A percentile compares a stretch with the other conserved stretches of the same genome.
Evolutionary conservation across 2,329 filamentous ascomycete species (phyloP).

Genomic region (Biscogniauxia marginata): DNA sequence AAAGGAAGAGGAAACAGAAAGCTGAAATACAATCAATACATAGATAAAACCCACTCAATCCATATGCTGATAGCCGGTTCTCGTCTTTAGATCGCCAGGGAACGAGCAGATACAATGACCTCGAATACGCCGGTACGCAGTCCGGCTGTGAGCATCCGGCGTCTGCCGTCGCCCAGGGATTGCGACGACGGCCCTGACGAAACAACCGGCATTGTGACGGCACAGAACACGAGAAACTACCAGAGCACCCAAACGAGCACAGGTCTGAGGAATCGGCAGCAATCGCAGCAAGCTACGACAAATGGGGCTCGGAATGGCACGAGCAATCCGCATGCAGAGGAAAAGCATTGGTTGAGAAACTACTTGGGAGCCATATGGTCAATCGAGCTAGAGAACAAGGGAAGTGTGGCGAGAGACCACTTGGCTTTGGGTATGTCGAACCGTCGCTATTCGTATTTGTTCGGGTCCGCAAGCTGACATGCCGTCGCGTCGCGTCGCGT

Average conservation of each 20-base stretch:
- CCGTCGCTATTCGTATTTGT: neutral
- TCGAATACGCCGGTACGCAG: constrained; percentile 19
- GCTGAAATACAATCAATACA: neutral
- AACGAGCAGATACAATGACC: constrained; percentile 43
- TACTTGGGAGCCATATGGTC: constrained; percentile 51
- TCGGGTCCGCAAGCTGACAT: constrained; percentile 12
- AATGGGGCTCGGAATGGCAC: constrained; percentile 22
- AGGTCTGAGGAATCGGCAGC: constrained; percentile 21
- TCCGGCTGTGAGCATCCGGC: constrained; percentile 21
- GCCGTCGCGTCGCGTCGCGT: neutral
- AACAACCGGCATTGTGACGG: constrained; percentile 40
- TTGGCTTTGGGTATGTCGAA: constrained; percentile 65
- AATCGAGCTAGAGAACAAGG: constrained; percentile 82
- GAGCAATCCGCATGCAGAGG: constrained; percentile 15
- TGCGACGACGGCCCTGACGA: constrained; percentile 36
- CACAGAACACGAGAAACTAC: constrained; percentile 39
- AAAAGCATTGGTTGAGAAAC: constrained; percentile 51
- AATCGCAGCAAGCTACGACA: constrained; percentile 14
- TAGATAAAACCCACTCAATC: neutral
- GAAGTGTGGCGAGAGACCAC: constrained; percentile 79
- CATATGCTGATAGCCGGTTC: constrained; percentile 7
- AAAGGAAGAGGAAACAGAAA: too few relatives aligned
- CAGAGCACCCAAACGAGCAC: constrained; percentile 35
- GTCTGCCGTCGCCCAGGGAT: constrained; percentile 6
- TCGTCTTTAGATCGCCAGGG: constrained; percentile 38